These are phyloP conservation scores for Letharia lupina DNA, from an alignment of 495 filamentous ascomycete genomes.

Conservation along the genomic window DNA sequence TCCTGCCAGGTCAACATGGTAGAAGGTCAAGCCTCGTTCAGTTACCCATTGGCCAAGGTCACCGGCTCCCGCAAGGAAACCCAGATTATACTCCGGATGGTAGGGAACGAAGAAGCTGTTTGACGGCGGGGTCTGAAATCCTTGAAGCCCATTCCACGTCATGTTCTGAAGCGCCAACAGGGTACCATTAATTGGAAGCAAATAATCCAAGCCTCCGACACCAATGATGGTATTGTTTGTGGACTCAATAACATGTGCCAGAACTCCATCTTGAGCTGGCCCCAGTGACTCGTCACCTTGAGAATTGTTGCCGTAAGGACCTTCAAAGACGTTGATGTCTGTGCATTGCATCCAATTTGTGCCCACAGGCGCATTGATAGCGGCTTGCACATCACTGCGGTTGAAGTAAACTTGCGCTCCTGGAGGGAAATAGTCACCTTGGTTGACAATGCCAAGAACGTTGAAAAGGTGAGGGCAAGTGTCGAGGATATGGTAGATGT, in stretches of 20 bases:
- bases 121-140: slow-evolving; percentile 42
- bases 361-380: slow-evolving; percentile 45
- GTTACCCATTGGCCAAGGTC: slow-evolving; percentile 41
- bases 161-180: slow-evolving; percentile 58
- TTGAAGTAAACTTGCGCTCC: slow-evolving; percentile 50
- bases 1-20: slow-evolving; percentile 15
- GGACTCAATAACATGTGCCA: slow-evolving; percentile 54
- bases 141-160: slow-evolving; percentile 58
- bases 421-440: slow-evolving; percentile 30
- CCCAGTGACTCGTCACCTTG: slow-evolving; percentile 13
- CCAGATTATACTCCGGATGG: slow-evolving; percentile 31
- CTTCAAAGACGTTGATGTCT: slow-evolving; percentile 38
- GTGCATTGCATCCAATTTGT: slow-evolving; percentile 39
- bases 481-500: slow-evolving; percentile 47
- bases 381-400: slow-evolving; percentile 47
- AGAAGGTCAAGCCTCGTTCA: slow-evolving; percentile 52
- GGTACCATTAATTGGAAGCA: slow-evolving; percentile 53
- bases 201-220: slow-evolving; percentile 52
- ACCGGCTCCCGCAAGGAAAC: slow-evolving; percentile 34
- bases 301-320: slow-evolving; percentile 22
- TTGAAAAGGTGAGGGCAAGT: slow-evolving; percentile 35
- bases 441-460: slow-evolving; percentile 15
- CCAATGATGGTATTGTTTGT: slow-evolving; percentile 52
- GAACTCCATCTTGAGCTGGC: slow-evolving; percentile 34
- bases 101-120: slow-evolving; percentile 43